These are phyloP conservation scores for Priceomyces castillae DNA, from an alignment of 805 yeast species.

Conservation along the genomic window DNA sequence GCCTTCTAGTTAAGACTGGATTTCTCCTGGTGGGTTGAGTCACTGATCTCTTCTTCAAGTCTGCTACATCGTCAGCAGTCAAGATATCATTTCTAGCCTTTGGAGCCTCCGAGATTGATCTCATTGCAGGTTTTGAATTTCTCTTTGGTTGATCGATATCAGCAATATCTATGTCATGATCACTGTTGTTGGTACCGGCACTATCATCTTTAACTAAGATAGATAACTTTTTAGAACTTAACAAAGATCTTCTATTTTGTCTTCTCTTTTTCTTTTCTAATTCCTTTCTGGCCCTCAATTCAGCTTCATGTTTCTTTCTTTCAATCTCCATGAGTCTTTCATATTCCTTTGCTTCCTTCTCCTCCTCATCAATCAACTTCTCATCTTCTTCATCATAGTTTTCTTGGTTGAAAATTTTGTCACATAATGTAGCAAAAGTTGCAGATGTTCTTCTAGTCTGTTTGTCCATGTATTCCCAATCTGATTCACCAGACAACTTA, in stretches of 20 bases:
- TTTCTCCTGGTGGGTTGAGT: constrained; percentile 39
- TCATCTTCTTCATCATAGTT: constrained; percentile 49
- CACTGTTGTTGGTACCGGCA: constrained; percentile 20
- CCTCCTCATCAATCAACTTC: constrained; percentile 41
- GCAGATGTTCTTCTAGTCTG: constrained; percentile 75
- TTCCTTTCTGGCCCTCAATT: constrained; percentile 43
- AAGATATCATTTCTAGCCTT: constrained; percentile 29
- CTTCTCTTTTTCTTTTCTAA: constrained; percentile 45
- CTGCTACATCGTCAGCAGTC: constrained; percentile 45
- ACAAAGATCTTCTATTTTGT: constrained; percentile 39
- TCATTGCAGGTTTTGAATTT: constrained; percentile 28
- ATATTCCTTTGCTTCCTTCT: constrained; percentile 40
- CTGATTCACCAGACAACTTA: constrained; percentile 59
- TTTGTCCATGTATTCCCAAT: constrained; percentile 67
- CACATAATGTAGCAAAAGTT: constrained; percentile 75
- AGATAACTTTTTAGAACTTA: constrained; percentile 36
- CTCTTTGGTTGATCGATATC: constrained; percentile 37
- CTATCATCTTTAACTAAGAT: constrained; percentile 35
- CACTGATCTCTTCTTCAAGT: constrained; percentile 44
- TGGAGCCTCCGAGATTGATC: constrained; percentile 36
- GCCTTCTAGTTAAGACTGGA: constrained; percentile 49
- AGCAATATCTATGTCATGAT: constrained; percentile 24
- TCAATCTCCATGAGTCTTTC: constrained; percentile 48
- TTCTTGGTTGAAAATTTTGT: constrained; percentile 72
- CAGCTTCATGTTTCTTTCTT: constrained; percentile 52